phyloP scores from a whole-genome alignment of 2,329 filamentous ascomycete species.

The Alternaria panax region DNA sequence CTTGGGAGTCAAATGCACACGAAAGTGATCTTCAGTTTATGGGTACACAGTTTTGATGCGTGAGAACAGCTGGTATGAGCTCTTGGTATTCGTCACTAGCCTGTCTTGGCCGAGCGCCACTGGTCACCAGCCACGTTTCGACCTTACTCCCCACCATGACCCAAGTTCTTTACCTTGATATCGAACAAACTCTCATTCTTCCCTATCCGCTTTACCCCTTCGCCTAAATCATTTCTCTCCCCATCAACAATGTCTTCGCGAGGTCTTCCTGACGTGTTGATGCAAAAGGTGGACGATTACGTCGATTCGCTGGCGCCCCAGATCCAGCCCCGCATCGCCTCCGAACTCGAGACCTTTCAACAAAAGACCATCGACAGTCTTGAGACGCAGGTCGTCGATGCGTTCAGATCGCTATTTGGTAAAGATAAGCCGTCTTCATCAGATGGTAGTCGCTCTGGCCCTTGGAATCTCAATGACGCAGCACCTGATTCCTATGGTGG shows the following conservation, averaged over 20 bases:
- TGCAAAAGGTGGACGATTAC: slow-evolving; percentile 41
- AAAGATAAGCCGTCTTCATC: slow-evolving; percentile 26
- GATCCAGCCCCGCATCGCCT: slow-evolving; percentile 42
- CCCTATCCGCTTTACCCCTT: neutral
- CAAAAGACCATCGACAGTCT: slow-evolving; percentile 44
- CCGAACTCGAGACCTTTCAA: slow-evolving; percentile 40
- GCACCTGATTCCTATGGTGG: slow-evolving; percentile 41
- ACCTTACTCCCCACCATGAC: neutral
- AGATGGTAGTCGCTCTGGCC: slow-evolving; percentile 24
- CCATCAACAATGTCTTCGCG: slow-evolving; percentile 25
- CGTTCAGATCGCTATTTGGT: slow-evolving; percentile 39
- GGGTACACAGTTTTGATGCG: neutral
- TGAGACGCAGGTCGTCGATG: slow-evolving; percentile 39
- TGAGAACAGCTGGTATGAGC: neutral
- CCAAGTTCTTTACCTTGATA: neutral
- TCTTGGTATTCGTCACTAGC: neutral
- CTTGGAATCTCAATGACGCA: slow-evolving; percentile 35
- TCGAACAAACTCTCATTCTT: neutral
- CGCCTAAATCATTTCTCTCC: neutral
- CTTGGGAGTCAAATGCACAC: neutral
- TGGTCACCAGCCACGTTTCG: slow-evolving; percentile 2
- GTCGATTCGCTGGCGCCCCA: slow-evolving; percentile 42
- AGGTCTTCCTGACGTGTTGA: slow-evolving; percentile 33
- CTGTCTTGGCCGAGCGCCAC: slow-evolving; percentile 3
- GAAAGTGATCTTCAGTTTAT: neutral